Base-by-base conservation (phyloP, 306 rosid species). In the Corylus heterophylla region DNA sequence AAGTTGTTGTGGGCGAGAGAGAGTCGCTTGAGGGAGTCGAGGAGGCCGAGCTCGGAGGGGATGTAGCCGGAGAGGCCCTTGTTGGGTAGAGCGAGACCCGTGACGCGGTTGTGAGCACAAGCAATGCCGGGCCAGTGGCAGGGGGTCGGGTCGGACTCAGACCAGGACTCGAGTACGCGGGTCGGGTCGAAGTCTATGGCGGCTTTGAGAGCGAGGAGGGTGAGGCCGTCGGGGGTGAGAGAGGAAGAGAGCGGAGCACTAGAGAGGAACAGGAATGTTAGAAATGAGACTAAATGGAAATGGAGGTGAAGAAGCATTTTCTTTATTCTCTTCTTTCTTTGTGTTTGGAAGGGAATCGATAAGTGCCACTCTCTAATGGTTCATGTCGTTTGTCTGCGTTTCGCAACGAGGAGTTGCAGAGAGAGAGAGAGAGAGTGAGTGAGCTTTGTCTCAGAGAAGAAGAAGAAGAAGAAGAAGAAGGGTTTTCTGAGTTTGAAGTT, bases 121-220 rank as follows among this genome's bases (percentile, higher is more conserved):
- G 79, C 79, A 69, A 93, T 80, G 42, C 98, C 94, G 1, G 80
- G 48, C 98, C 98, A 93, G 61, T 55, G 91, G n/a, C 98, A 93
- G 1, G 98, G 93, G 29, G 88, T 79, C 10, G 89, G 29, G 77
- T 93, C 98, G 22, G 81, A 74, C 12, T 88, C 93, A 7, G 88
- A 87, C 98, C 98, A 93, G 12, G 90, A 80, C 39, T 68, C 80
- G 42, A 91, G 94, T 7, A 71, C 52, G 1, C 82, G 85, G 18
- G 79, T 20, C 7, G 97, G 97, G 77, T 93, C 98, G 47, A 78
- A 31, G 0, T 89, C 92, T 11, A 93, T 78, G 29, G 98, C 97
- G 77, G 94, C 91, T 78, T 93, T 93, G 64, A 93, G 89, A 0
- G 97, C 98, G 2, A 93, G 86, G n/a, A 93, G 93, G 20, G 98